These are phyloP conservation scores for Garcia nutans DNA, from an alignment of 345 rosid genomes.

Conservation along the genomic window DNA sequence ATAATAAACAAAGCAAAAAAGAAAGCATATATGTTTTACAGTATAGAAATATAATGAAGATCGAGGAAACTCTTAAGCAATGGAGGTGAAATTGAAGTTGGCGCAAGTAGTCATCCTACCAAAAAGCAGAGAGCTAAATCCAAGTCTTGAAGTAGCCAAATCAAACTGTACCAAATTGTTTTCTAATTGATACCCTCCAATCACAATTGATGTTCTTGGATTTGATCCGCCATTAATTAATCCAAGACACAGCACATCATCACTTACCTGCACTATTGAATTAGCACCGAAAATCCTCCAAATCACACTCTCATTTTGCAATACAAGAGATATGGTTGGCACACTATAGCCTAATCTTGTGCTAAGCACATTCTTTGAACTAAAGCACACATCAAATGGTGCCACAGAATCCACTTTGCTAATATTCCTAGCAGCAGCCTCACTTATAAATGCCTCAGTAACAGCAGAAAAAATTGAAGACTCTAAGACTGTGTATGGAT, in stretches of 20 bases:
- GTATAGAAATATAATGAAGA: too few species aligned
- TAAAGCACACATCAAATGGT: constrained; percentile 65
- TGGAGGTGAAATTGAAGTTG: constrained; percentile 28
- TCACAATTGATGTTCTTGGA: constrained; percentile 24
- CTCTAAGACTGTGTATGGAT: constrained; percentile 64
- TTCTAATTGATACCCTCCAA: constrained; percentile 37
- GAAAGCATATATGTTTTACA: too few species aligned
- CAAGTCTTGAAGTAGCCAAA: constrained; percentile 17
- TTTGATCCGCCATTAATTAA: constrained; percentile 31
- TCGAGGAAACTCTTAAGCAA: constrained; percentile 6
- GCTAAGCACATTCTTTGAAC: constrained; percentile 24
- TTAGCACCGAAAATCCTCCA: constrained; percentile 36
- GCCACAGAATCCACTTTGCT: constrained; percentile 42
- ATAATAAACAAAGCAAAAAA: neutral
- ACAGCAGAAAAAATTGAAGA: constrained; percentile 50
- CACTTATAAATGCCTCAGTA: constrained; percentile 36
- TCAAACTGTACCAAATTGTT: constrained; percentile 33
- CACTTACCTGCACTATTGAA: constrained; percentile 31
- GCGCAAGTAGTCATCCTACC: constrained; percentile 14
- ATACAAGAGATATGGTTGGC: constrained; percentile 25
- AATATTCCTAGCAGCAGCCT: constrained; percentile 44
- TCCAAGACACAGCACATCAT: constrained; percentile 31
- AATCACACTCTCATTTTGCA: constrained; percentile 10
- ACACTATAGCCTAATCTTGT: constrained; percentile 36
- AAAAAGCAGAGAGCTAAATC: constrained; percentile 29